Percentiles rank a stretch among this genome's conserved stretches.
Conservation (phyloP, 140 eudicot genomes). For the Senecio squalidus region DNA sequence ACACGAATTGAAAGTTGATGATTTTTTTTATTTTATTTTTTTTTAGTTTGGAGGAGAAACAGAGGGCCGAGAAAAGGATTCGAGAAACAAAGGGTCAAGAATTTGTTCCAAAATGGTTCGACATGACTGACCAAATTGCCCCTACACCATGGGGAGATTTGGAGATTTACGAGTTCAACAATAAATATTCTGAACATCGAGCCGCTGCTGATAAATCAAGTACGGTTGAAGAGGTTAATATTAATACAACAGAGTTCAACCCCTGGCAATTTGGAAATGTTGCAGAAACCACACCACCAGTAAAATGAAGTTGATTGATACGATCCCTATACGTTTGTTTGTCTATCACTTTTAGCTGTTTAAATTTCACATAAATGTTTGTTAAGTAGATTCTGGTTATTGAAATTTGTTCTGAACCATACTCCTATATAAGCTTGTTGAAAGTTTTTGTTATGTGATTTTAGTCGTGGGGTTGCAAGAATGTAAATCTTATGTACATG, state of each 20-base stretch:
- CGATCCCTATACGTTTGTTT: neutral
- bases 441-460: constrained; percentile 10
- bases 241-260: constrained; percentile 45
- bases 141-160: constrained; percentile 98
- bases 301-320: constrained; percentile 36
- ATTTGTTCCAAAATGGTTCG: constrained; percentile 84
- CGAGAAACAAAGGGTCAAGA: constrained; percentile 67
- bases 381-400: constrained; percentile 10
- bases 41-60: constrained; percentile 81
- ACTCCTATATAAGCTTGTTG: constrained; percentile 8
- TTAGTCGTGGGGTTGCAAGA: constrained; percentile 1
- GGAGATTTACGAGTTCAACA: constrained; percentile 74
- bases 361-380: constrained; percentile 15
- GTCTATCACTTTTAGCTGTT: neutral
- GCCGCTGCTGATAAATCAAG: constrained; percentile 48
- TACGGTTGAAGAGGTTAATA: constrained; percentile 30
- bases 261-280: constrained; percentile 79
- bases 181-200: constrained; percentile 56
- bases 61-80: constrained; percentile 87
- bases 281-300: constrained; percentile 26
- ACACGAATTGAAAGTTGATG: too few species aligned
- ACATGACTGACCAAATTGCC: constrained; percentile 52
- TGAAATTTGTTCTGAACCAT: constrained; percentile 12
- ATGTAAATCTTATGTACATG: neutral
- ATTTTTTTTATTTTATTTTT: neutral